These are phyloP conservation scores for Cyphellophora europaea DNA, from an alignment of 2,329 filamentous ascomycete genomes.

Conservation along the genomic window DNA sequence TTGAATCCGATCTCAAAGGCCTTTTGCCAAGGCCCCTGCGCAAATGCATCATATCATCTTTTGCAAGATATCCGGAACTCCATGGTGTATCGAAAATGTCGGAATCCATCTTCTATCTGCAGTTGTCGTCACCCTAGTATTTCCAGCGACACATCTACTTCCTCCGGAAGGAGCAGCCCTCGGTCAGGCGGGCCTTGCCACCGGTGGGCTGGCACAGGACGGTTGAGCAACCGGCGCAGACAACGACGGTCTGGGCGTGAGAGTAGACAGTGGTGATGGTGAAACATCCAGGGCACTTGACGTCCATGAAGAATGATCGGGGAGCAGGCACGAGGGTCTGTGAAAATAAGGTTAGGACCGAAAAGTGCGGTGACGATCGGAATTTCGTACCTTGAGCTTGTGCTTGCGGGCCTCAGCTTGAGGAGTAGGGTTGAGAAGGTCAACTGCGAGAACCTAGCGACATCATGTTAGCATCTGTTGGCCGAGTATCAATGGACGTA, in stretches of 20 bases:
- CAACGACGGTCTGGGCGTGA: conserved; percentile 99
- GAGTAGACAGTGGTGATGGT: conserved; percentile 99
- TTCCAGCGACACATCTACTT: conserved; percentile 63
- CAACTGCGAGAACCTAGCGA: conserved; percentile 94
- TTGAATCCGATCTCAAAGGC: conserved; percentile 2
- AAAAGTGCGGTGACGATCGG: conserved; percentile 13
- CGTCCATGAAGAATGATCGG: conserved; percentile 99
- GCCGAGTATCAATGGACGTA: conserved; percentile 6
- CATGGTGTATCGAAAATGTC: conserved; percentile 46
- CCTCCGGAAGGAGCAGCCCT: conserved; percentile 99
- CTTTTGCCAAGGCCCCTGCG: background rate
- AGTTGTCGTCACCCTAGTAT: conserved; percentile 19
- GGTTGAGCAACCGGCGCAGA: conserved; percentile 99
- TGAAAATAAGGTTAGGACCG: conserved; percentile 14
- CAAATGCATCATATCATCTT: conserved; percentile 20
- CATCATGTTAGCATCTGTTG: conserved; percentile 14
- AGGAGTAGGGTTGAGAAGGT: conserved; percentile 98
- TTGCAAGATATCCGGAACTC: conserved; percentile 82
- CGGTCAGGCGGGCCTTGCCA: conserved; percentile 96
- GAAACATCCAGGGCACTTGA: conserved; percentile 99
- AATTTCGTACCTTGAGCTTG: conserved; percentile 90
- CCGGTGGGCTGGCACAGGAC: conserved; percentile 99
- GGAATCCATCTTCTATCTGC: conserved; percentile 42
- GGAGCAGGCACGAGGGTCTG: conserved; percentile 86
- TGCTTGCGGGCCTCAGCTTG: conserved; percentile 99